Base-by-base conservation (phyloP, 805 yeast genomes). In the Starmerella bacillaris region DNA sequence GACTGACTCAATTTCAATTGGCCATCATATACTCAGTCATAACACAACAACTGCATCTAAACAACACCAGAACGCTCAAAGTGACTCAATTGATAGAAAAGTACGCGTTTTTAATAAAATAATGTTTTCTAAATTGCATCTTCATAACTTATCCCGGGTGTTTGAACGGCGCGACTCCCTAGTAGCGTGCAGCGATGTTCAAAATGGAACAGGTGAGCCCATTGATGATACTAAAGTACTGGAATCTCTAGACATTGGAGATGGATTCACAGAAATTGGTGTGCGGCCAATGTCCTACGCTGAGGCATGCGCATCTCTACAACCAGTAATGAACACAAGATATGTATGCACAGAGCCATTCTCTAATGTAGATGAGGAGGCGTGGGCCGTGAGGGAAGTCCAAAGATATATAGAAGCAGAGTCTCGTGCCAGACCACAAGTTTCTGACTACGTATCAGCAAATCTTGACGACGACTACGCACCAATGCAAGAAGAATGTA, bases 241-340 rank as follows among this genome's bases (percentile, higher is more conserved):
- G 3, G 38, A 38, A 19, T 27, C 34, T 27, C 35, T 39, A 30
- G 48, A 49, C 32, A 31, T 28, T 21, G 57, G 51, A 8, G 62
- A 55, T 34, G 70, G 61, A 34, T 67, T 63, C 44, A 58, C 68
- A 18, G 61, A 58, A 35, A 61, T 68, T 36, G 59, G 60, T 32
- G 49, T 65, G 28, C 61, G 70, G 36, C 58, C 61, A 37, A 50
- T 67, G 46, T 64, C 72, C 6, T 68, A 68, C 46, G 71, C 71
- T 9, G 74, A 68, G 52, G 70, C 62, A 18, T 69, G 69, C 9
- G 37, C 27, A 26, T 21, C 24, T n/a, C 14, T 16, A n/a, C 35
- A 16, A 17, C 31, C 24, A 24, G 27, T 18, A 6, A 29, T 29
- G 14, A 29, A 29, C 21, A 5, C 9, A 17, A 21, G 15, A 14